Percentiles rank a stretch among this genome's conserved stretches.
phyloP scores from a whole-genome alignment of 2,329 filamentous ascomycete genomes.

The Lecanicillium sp. region DNA sequence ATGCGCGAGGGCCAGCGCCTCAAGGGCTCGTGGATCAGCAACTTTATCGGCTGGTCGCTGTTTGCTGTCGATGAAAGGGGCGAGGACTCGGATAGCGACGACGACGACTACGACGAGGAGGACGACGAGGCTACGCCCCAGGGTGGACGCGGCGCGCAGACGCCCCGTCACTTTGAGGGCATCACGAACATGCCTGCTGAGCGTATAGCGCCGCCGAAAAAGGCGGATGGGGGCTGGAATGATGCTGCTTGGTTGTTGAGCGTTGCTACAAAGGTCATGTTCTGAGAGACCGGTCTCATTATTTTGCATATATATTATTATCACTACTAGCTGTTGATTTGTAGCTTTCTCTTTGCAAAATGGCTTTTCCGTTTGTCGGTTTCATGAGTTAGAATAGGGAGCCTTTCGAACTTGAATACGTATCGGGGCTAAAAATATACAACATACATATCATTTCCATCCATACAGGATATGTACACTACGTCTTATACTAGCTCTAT shows the following conservation, averaged over 20 bases:
- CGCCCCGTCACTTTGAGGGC: slow-evolving; percentile 31
- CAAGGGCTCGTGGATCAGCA: slow-evolving; percentile 51
- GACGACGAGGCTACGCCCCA: slow-evolving; percentile 19
- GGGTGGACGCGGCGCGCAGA: slow-evolving; percentile 22
- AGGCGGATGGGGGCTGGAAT: slow-evolving; percentile 54
- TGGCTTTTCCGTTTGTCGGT: too few species aligned
- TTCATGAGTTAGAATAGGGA: too few species aligned
- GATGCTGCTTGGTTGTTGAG: slow-evolving; percentile 62
- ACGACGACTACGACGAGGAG: slow-evolving; percentile 28
- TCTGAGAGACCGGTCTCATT: slow-evolving; percentile 29
- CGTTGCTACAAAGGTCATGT: slow-evolving; percentile 54
- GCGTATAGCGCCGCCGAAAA: slow-evolving; percentile 37
- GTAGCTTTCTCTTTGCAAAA: too few species aligned
- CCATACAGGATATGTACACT: too few species aligned
- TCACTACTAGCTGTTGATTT: background rate
- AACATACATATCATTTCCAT: too few species aligned
- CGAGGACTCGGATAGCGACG: slow-evolving; percentile 36
- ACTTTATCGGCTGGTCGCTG: slow-evolving; percentile 50
- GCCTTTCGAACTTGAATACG: too few species aligned
- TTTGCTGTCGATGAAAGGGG: slow-evolving; percentile 57
- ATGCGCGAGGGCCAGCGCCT: slow-evolving; percentile 45
- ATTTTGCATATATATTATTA: background rate
- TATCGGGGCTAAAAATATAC: too few species aligned
- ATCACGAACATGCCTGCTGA: slow-evolving; percentile 34
- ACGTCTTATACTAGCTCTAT: too few species aligned